phyloP scores from a whole-genome alignment of 768 basidiomycete species.

The Daedalea quercina region DNA sequence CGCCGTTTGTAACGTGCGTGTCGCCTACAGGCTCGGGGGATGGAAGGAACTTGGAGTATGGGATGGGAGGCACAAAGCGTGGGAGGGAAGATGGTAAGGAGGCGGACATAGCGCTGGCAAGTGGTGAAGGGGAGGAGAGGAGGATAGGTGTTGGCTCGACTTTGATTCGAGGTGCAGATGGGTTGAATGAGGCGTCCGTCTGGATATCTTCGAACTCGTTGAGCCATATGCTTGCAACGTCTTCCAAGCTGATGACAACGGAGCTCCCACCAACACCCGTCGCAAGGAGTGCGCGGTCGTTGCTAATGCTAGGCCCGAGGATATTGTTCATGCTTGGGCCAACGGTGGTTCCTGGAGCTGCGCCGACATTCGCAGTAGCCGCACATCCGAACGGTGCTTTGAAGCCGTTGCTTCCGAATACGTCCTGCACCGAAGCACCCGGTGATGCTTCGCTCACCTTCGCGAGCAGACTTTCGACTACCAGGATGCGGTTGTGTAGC shows the following conservation, averaged over 20 bases:
- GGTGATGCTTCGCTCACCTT: conserved; percentile 31
- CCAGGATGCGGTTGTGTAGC: conserved; percentile 71
- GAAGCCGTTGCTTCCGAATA: conserved; percentile 11
- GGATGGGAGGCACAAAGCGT: conserved; percentile 10
- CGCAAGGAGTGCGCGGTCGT: conserved; percentile 33
- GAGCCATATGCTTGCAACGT: conserved; percentile 56
- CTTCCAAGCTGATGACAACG: conserved; percentile 48
- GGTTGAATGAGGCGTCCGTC: conserved; percentile 6
- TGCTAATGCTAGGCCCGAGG: conserved; percentile 12
- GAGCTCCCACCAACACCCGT: conserved; percentile 35
- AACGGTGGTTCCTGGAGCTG: neutral
- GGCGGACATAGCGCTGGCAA: conserved; percentile 3
- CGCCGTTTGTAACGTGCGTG: conserved; percentile 2
- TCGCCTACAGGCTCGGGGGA: conserved; percentile 4
- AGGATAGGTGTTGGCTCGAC: conserved; percentile 26
- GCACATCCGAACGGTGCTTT: conserved; percentile 8
- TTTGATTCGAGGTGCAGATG: conserved; percentile 21
- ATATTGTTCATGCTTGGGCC: neutral
- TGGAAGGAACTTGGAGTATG: conserved; percentile 11
- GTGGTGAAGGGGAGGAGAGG: conserved; percentile 14
- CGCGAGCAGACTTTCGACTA: conserved; percentile 56
- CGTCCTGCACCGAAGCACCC: conserved; percentile 13
- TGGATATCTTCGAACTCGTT: conserved; percentile 37
- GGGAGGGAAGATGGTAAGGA: neutral
- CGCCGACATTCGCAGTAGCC: neutral